These are phyloP conservation scores for Lippia alba DNA, from an alignment of 305 asterid genomes.

Conservation along the genomic window DNA sequence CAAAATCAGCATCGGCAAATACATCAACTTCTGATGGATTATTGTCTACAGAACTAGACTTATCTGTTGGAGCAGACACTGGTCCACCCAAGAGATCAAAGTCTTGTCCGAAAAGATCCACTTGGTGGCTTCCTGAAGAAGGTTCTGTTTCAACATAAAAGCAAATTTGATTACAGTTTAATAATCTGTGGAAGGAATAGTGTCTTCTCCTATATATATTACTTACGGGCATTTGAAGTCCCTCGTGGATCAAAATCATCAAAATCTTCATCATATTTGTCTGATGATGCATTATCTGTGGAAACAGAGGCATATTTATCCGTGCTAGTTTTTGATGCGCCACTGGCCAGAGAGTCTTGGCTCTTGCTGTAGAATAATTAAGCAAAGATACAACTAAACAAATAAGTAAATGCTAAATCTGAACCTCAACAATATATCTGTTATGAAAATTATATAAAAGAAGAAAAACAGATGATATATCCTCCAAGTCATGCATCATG, in stretches of 20 bases:
- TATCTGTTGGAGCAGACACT: constrained; percentile 49
- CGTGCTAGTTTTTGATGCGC: constrained; percentile 56
- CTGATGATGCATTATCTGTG: constrained; percentile 51
- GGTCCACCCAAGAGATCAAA: constrained; percentile 84
- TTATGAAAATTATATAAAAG: constrained; percentile 14
- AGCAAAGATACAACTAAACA: constrained; percentile 29
- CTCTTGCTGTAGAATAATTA: constrained; percentile 54
- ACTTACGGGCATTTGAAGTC: constrained; percentile 76
- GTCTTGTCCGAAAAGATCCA: constrained; percentile 82
- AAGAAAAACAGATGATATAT: constrained; percentile 14
- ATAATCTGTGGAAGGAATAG: constrained; percentile 19
- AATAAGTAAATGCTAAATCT: constrained; percentile 8
- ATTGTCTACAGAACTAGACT: constrained; percentile 44
- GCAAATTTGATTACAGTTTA: constrained; percentile 18
- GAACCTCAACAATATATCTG: background rate
- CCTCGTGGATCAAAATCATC: constrained; percentile 99
- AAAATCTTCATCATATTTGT: constrained; percentile 72
- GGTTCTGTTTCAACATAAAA: constrained; percentile 59
- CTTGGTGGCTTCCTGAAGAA: constrained; percentile 69
- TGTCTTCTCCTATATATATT: constrained; percentile 20
- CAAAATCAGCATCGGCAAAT: constrained; percentile 92
- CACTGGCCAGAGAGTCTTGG: constrained; percentile 52
- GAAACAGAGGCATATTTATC: constrained; percentile 59
- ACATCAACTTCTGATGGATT: constrained; percentile 78
- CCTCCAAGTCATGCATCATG: constrained; percentile 27